These are phyloP conservation scores for Ceratocystis eucalypticola DNA, from an alignment of 2,329 filamentous ascomycete genomes.

Conservation along the genomic window DNA sequence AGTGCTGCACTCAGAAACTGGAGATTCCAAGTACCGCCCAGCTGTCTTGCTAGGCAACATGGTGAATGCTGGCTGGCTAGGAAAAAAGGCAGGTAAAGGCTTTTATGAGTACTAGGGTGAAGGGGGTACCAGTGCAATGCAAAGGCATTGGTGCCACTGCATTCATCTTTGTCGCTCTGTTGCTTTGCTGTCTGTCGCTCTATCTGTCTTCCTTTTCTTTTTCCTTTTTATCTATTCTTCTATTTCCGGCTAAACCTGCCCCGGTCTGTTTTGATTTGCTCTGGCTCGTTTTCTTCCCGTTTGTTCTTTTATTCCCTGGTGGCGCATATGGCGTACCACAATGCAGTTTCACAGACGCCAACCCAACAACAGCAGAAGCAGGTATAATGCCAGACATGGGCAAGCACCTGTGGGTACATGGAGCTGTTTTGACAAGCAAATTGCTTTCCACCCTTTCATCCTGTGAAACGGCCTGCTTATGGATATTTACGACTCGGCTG, in stretches of 20 bases:
- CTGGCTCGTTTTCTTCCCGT: not conserved
- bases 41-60: constrained; percentile 80
- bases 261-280: not conserved
- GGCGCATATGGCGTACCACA: not conserved
- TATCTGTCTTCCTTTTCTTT: not conserved
- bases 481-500: not conserved
- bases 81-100: constrained; percentile 93
- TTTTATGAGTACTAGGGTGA: constrained; percentile 68
- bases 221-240: not conserved
- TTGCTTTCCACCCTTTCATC: not conserved
- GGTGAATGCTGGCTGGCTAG: constrained; percentile 95
- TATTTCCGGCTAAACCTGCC: not conserved
- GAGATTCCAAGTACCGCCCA: constrained; percentile 90
- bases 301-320: not conserved
- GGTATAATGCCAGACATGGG: not conserved
- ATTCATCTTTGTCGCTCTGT: too few relatives aligned
- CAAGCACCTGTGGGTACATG: not conserved
- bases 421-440: not conserved
- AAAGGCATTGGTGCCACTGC: not conserved
- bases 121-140: not conserved
- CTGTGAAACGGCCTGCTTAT: not conserved
- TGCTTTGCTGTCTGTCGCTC: not conserved
- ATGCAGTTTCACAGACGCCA: not conserved
- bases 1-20: constrained; percentile 79
- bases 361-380: not conserved